Evolutionary conservation across 225 moss, liverwort and hornwort genomes (phyloP).

Genomic region (Straminergon stramineum): DNA sequence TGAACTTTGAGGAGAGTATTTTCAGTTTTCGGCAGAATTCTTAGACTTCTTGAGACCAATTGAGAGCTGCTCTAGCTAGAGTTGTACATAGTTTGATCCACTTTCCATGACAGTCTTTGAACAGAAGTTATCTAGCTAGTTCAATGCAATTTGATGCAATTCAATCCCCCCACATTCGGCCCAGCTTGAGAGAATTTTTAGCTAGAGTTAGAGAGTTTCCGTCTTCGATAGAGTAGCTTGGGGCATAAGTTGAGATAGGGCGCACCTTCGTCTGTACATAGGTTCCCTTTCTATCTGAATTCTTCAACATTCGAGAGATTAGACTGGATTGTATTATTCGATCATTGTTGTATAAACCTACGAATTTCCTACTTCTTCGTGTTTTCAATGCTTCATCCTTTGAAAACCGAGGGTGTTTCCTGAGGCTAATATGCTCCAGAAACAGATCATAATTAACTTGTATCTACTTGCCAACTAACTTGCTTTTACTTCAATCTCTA

Average conservation of each 20-base stretch:
- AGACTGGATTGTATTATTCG: not conserved
- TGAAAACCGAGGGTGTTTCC: not conserved
- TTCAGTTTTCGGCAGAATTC: not conserved
- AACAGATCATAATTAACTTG: not conserved
- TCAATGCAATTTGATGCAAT: conserved; percentile 4
- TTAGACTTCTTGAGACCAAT: not conserved
- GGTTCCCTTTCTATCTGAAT: not conserved
- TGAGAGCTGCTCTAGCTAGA: not conserved
- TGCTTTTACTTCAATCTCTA: not conserved
- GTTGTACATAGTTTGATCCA: not conserved
- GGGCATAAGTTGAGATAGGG: not conserved
- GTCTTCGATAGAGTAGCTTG: not conserved
- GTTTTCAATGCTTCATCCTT: not conserved
- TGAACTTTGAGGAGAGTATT: not conserved
- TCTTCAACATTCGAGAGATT: not conserved
- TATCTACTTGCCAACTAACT: not conserved
- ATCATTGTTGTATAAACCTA: not conserved
- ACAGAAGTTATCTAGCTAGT: not conserved
- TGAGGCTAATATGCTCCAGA: not conserved
- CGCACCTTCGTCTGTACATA: not conserved
- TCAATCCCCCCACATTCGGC: conserved; percentile 1
- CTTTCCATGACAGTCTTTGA: not conserved
- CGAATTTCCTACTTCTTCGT: not conserved
- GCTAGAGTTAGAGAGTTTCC: not conserved
- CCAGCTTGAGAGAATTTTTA: not conserved